A percentile compares a stretch with the other conserved stretches of the same genome.
phyloP scores from a whole-genome alignment of 768 basidiomycete species.

The Cystobasidium tubakii region DNA sequence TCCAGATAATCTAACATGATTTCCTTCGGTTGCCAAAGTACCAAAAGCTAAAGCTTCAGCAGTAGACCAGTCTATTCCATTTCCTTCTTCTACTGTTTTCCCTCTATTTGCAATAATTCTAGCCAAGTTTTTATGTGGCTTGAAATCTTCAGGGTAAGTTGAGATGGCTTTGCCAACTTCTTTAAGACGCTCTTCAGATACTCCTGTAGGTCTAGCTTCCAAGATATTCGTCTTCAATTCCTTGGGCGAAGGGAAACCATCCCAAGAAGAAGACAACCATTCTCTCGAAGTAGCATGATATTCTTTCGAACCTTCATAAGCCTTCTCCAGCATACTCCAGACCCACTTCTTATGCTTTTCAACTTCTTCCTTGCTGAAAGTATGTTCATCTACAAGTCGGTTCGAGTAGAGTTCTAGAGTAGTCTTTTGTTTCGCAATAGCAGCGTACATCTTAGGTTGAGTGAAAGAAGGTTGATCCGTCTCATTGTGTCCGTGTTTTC shows the following conservation, averaged over 20 bases:
- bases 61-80: conserved; percentile 94
- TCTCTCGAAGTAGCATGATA: conserved; percentile 91
- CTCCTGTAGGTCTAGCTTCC: conserved; percentile 82
- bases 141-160: conserved; percentile 75
- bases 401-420: conserved; percentile 80
- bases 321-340: conserved; percentile 97
- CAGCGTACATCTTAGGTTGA: conserved; percentile 86
- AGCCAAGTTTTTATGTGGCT: conserved; percentile 82
- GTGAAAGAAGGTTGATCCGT: conserved; percentile 98
- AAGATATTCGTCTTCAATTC: conserved; percentile 86
- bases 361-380: conserved; percentile 91
- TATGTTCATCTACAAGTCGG: conserved; percentile 78
- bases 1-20: conserved; percentile 88
- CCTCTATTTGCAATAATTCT: conserved; percentile 83
- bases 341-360: conserved; percentile 99
- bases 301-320: conserved; percentile 85
- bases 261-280: conserved; percentile 97
- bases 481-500: conserved; percentile 96
- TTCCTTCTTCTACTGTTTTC: conserved; percentile 83
- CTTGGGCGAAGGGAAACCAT: conserved; percentile 94
- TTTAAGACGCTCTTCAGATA: conserved; percentile 67
- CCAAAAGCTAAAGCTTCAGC: conserved; percentile 97
- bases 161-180: conserved; percentile 82
- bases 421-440: conserved; percentile 88
- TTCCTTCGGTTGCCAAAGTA: conserved; percentile 81